phyloP scores from a whole-genome alignment of 208 protist species.

The Spongospora subterranea region DNA sequence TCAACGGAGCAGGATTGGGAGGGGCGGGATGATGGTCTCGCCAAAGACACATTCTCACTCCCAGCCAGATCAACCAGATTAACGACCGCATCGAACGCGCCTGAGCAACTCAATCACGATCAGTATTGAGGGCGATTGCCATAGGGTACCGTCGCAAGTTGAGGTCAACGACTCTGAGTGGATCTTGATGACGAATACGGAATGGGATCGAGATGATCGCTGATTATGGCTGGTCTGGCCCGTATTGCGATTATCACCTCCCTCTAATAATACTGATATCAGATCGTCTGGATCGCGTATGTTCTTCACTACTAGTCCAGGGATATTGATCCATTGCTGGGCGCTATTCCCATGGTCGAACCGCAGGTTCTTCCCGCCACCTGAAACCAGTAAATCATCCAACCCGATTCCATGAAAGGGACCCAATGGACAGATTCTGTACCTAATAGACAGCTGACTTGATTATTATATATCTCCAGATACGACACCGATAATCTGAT shows the following conservation, averaged over 20 bases:
- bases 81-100: not conserved
- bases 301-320: not conserved
- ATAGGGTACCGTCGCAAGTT: too few relatives aligned
- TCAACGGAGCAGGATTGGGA: too few relatives aligned
- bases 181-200: not conserved
- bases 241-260: not conserved
- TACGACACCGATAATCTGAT: not conserved
- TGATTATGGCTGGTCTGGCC: not conserved
- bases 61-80: not conserved
- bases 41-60: not conserved
- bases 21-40: not conserved
- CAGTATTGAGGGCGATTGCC: too few relatives aligned
- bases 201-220: not conserved
- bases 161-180: not conserved
- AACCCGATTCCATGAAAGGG: too few relatives aligned
- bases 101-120: too few relatives aligned
- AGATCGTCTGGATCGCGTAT: not conserved
- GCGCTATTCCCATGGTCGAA: not conserved
- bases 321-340: not conserved
- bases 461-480: not conserved
- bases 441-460: not conserved
- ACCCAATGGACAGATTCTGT: too few relatives aligned
- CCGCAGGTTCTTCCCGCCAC: not conserved
- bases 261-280: not conserved
- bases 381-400: too few relatives aligned